Base-by-base conservation (phyloP, 768 basidiomycete species). In the Inosperma sp. region DNA sequence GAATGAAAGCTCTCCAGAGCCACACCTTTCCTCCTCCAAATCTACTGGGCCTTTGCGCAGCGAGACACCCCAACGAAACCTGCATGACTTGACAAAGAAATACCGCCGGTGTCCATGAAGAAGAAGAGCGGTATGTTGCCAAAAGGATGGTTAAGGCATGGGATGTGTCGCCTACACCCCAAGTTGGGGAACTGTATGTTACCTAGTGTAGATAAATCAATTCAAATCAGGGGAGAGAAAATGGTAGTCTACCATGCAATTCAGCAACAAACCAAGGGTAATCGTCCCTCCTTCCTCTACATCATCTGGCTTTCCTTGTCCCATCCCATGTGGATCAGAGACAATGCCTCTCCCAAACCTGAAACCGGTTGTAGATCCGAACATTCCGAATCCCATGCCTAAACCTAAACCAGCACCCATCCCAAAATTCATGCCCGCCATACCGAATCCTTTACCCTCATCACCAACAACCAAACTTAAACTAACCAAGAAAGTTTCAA, bases 251-350 rank as follows among this genome's bases (percentile, higher is more conserved):
- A 87, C 87, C 58, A 87, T 68, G 57, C 81, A 73, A 52, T 82
- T 77, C 30, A 88, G 62, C 14, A 84, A 53, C 9, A 89, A 68
- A 29, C 83, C 74, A 35, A 84, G 79, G 1, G 82, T 81, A 39
- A 84, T 68, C 16, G 81, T n/a, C n/a, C 76, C 58, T 89, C 87
- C 10, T 79, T 76, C 56, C 83, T 80, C 1, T 83, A 81, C 56
- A 33, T 31, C 25, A 1, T 23, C 16, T 47, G 46, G 1, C 25
- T 79, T 60, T 44, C 78, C 67, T 50, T 83, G 81, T 12, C 71
- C 75, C 61, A 82, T 44, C 2, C 79, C 25, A 82, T 62, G 8
- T 75, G 69, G 46, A 82, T 62, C 51, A 83, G 26, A 12, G 7
- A 42, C 52, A 87, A 84, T 13, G 83, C 80, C 65, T 88, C 85